Conservation (phyloP, 2,329 filamentous ascomycete species). For the Aschersonia sp. region DNA sequence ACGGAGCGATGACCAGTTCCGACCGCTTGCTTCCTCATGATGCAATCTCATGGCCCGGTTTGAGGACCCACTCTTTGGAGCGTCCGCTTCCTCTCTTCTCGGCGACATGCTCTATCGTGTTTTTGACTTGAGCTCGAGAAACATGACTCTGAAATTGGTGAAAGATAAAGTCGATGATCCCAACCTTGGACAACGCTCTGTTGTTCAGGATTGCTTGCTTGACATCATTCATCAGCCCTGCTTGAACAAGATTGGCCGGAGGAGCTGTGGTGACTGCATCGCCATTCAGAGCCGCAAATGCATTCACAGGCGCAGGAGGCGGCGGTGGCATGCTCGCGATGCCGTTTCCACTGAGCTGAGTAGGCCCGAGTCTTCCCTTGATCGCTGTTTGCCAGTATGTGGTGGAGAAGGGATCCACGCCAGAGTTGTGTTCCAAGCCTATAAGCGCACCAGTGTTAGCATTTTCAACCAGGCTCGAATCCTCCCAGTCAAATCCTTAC, state of each 20-base stretch:
- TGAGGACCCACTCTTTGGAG: slow-evolving; percentile 23
- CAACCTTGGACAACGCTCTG: slow-evolving; percentile 23
- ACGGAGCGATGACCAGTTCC: no score
- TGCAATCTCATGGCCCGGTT: slow-evolving; percentile 21
- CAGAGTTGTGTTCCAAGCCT: slow-evolving; percentile 30
- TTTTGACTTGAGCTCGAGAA: slow-evolving; percentile 25
- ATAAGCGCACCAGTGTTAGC: slow-evolving; percentile 16
- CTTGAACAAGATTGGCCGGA: slow-evolving; percentile 18
- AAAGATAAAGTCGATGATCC: slow-evolving; percentile 25
- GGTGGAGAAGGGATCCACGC: slow-evolving; percentile 74
- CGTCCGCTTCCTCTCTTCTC: slow-evolving; percentile 23
- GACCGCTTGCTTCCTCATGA: slow-evolving; percentile 6
- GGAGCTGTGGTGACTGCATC: slow-evolving; percentile 5
- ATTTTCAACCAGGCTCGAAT: neutral
- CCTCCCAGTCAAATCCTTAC: slow-evolving; percentile 27
- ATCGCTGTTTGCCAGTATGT: slow-evolving; percentile 55
- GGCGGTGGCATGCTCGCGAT: slow-evolving; percentile 17
- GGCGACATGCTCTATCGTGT: slow-evolving; percentile 24
- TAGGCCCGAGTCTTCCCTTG: slow-evolving; percentile 11
- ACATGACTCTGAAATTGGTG: slow-evolving; percentile 21
- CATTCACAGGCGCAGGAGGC: slow-evolving; percentile 17
- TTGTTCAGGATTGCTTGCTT: slow-evolving; percentile 26
- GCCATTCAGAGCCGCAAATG: slow-evolving; percentile 19
- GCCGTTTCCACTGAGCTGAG: slow-evolving; percentile 5
- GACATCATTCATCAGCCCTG: slow-evolving; percentile 24